Evolutionary conservation across 495 filamentous ascomycete genomes (phyloP).

Genomic region (Penicillium coffeae): DNA sequence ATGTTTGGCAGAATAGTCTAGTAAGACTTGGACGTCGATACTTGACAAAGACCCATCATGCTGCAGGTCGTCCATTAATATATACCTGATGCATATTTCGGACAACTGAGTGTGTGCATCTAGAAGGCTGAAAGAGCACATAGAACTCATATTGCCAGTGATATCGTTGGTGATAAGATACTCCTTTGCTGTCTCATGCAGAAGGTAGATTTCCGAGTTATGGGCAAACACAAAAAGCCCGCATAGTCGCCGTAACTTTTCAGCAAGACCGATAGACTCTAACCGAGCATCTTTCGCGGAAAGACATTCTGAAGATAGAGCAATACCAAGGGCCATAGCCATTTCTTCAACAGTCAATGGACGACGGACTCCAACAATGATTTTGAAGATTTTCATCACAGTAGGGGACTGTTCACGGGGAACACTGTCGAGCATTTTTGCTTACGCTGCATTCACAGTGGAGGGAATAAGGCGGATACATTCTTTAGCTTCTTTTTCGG

Average conservation of each 20-base stretch:
- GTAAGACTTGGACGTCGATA: constrained; percentile 9
- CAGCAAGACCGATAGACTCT: constrained; percentile 8
- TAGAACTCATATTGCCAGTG: not conserved
- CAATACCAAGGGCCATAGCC: constrained; percentile 34
- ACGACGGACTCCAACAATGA: constrained; percentile 28
- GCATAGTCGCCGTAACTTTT: constrained; percentile 29
- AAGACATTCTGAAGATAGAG: constrained; percentile 8
- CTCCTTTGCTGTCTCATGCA: constrained; percentile 33
- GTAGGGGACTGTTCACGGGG: constrained; percentile 1
- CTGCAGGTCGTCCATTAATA: constrained; percentile 18
- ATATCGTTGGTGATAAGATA: constrained; percentile 18
- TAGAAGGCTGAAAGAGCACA: constrained; percentile 8
- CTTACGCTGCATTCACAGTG: constrained; percentile 24
- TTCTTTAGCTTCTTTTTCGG: constrained; percentile 8
- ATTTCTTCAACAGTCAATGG: constrained; percentile 36
- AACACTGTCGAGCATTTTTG: constrained; percentile 20
- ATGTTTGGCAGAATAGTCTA: constrained; percentile 23
- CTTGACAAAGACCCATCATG: not conserved
- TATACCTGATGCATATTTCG: constrained; percentile 21
- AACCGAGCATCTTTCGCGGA: constrained; percentile 24
- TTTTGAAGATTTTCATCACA: constrained; percentile 30
- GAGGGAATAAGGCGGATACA: constrained; percentile 17
- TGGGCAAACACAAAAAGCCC: constrained; percentile 38
- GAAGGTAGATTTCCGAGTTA: constrained; percentile 33
- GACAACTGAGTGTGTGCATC: constrained; percentile 16